Conservation (phyloP, 106 monocot species). For the Narthecium ossifragum region DNA sequence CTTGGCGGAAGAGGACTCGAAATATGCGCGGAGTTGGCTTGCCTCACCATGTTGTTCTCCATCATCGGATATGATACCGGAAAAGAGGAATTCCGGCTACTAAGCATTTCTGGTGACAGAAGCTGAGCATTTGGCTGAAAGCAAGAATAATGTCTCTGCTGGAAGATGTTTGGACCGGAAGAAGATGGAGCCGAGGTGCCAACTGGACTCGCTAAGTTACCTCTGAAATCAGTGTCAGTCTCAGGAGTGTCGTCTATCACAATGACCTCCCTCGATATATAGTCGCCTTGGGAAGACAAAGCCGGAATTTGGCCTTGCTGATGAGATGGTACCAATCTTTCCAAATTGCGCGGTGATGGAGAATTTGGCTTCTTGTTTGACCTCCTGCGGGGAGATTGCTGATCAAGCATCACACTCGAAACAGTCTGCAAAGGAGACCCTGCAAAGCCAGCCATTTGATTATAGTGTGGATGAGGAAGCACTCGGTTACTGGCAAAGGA, state of each 20-base stretch:
- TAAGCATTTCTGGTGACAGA: constrained; percentile 4
- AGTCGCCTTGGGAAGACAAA: background rate
- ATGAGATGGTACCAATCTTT: background rate
- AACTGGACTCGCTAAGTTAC: background rate
- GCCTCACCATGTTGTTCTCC: background rate
- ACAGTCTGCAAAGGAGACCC: constrained; percentile 3
- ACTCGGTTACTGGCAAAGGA: constrained; percentile 4
- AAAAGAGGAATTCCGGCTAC: background rate
- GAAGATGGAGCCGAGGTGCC: background rate
- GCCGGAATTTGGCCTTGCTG: background rate
- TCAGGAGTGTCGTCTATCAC: constrained; percentile 41
- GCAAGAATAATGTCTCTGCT: constrained; percentile 23
- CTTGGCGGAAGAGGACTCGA: constrained; percentile 1
- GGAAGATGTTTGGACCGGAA: constrained; percentile 6
- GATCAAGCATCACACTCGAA: background rate
- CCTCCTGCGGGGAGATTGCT: background rate
- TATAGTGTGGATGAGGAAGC: constrained; percentile 1
- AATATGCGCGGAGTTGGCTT: background rate
- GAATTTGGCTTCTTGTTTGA: background rate
- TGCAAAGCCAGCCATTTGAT: constrained; percentile 8
- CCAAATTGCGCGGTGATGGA: background rate
- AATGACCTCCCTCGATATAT: constrained; percentile 21
- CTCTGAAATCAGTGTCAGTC: background rate
- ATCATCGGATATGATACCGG: background rate
- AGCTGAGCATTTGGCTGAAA: constrained; percentile 11